These are phyloP conservation scores for Scleroderma citrinum DNA, from an alignment of 768 basidiomycete species.

Conservation along the genomic window DNA sequence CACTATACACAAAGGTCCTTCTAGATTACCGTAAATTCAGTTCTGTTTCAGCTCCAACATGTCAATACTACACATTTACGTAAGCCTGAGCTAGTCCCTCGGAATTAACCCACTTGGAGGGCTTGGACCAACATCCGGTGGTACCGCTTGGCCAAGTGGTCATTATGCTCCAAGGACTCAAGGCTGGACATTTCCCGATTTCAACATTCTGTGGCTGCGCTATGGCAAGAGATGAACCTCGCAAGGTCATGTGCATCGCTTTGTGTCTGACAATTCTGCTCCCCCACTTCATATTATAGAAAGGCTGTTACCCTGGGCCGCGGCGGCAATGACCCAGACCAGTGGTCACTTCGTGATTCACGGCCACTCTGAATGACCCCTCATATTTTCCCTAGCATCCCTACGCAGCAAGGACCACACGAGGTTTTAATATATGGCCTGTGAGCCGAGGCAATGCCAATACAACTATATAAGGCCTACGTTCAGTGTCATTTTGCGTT, in stretches of 20 bases:
- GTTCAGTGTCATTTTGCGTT: constrained; percentile 15
- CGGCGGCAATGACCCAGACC: constrained; percentile 28
- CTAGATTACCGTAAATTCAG: too few species aligned
- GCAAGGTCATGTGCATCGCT: constrained; percentile 23
- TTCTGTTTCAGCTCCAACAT: not conserved
- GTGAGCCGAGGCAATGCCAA: constrained; percentile 24
- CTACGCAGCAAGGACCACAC: constrained; percentile 29
- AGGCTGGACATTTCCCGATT: constrained; percentile 7
- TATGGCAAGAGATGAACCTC: constrained; percentile 8
- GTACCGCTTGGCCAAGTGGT: constrained; percentile 5
- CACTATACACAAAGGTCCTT: too few species aligned
- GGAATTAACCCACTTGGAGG: not conserved
- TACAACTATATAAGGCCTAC: constrained; percentile 24
- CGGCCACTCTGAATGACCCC: constrained; percentile 19
- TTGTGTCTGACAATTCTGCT: constrained; percentile 21
- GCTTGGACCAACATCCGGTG: not conserved
- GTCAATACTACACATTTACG: not conserved
- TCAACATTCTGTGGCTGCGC: constrained; percentile 17
- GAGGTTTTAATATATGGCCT: constrained; percentile 29
- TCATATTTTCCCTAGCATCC: constrained; percentile 21
- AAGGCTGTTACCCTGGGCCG: constrained; percentile 29
- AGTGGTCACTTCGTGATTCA: constrained; percentile 14
- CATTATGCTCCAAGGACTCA: constrained; percentile 2
- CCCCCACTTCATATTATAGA: constrained; percentile 22
- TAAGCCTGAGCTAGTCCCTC: too few species aligned